These are phyloP conservation scores for Kurtzmaniella quercitrusa DNA, from an alignment of 1,139 yeast species.

Conservation along the genomic window DNA sequence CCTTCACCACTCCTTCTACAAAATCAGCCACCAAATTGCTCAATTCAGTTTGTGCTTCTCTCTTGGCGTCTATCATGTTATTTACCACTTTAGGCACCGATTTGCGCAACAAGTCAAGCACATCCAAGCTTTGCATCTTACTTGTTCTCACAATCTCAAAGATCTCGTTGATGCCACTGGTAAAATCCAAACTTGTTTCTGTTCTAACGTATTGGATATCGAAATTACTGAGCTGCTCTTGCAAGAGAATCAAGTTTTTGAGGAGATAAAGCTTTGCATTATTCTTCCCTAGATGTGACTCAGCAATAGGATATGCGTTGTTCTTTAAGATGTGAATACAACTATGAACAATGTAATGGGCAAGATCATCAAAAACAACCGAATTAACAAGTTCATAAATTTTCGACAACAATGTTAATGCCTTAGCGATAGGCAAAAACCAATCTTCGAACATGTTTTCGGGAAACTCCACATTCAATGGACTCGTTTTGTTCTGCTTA, in stretches of 20 bases:
- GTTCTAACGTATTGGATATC: slow-evolving; percentile 75
- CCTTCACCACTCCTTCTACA: slow-evolving; percentile 35
- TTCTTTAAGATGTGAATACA: slow-evolving; percentile 57
- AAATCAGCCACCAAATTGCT: slow-evolving; percentile 67
- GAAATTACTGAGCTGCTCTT: slow-evolving; percentile 68
- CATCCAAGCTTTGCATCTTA: slow-evolving; percentile 34
- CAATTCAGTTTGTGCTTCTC: slow-evolving; percentile 69
- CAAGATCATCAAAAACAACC: slow-evolving; percentile 80
- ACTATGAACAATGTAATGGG: slow-evolving; percentile 81
- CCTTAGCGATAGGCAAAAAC: slow-evolving; percentile 72
- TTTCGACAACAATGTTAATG: slow-evolving; percentile 67
- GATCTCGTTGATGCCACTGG: slow-evolving; percentile 61
- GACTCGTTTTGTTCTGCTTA: slow-evolving; percentile 8
- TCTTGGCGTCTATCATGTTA: slow-evolving; percentile 81
- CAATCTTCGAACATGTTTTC: slow-evolving; percentile 47
- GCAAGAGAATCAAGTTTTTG: slow-evolving; percentile 66
- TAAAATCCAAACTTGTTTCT: slow-evolving; percentile 76
- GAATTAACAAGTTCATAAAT: slow-evolving; percentile 77
- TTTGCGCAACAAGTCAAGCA: slow-evolving; percentile 58
- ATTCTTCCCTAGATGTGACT: slow-evolving; percentile 36
- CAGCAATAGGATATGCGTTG: slow-evolving; percentile 44
- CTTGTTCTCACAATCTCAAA: slow-evolving; percentile 40
- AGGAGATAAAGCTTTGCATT: slow-evolving; percentile 68
- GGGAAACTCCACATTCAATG: slow-evolving; percentile 29
- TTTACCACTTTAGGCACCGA: slow-evolving; percentile 81